Percentiles rank a stretch among this genome's conserved stretches.
phyloP scores from a whole-genome alignment of 768 basidiomycete species.

The Psilocybe cubensis region DNA sequence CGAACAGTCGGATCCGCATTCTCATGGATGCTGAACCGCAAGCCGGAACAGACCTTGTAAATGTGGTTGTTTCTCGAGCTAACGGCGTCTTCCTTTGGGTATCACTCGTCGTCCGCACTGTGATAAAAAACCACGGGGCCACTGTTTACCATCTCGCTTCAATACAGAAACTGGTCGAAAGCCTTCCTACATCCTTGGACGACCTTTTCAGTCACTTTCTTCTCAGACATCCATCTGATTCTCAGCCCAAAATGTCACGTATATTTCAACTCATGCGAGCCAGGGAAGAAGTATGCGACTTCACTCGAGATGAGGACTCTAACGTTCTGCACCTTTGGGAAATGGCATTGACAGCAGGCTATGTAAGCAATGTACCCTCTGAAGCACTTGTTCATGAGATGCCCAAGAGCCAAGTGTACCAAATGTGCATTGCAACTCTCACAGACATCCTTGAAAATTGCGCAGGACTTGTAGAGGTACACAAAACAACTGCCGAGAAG shows the following conservation, averaged over 20 bases:
- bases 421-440: background rate
- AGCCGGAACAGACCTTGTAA: background rate
- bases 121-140: background rate
- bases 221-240: background rate
- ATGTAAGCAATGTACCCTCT: background rate
- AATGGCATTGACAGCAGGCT: constrained; percentile 9
- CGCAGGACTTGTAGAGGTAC: constrained; percentile 9
- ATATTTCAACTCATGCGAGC: constrained; percentile 15
- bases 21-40: background rate
- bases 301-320: constrained; percentile 8
- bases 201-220: background rate
- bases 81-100: constrained; percentile 15
- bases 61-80: constrained; percentile 2
- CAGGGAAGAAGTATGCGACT: constrained; percentile 10
- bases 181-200: background rate
- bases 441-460: constrained; percentile 4
- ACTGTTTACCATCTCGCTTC: background rate
- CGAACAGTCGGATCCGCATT: background rate
- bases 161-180: background rate
- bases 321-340: constrained; percentile 8
- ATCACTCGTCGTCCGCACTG: constrained; percentile 5
- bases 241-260: background rate
- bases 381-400: background rate
- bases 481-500: constrained; percentile 6
- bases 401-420: background rate